Base-by-base conservation (phyloP, 805 yeast species). In the Yarrowia porcina region DNA sequence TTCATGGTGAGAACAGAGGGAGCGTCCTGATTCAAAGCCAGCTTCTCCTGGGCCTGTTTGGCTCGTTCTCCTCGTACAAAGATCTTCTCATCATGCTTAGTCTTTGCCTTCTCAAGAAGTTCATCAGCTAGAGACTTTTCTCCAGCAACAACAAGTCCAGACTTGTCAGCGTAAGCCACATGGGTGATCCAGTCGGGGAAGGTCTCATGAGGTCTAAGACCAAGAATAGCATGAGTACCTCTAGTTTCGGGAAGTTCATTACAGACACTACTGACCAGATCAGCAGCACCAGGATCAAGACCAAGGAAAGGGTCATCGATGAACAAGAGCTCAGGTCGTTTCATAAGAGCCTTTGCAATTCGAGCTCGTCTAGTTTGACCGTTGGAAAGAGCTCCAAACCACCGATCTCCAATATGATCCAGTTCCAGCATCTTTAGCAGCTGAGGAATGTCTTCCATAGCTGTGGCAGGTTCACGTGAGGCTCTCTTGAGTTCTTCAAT, bases 271-370 rank as follows among this genome's bases (percentile, higher is more conserved):
- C 90, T 82, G 18, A 93, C 89, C 8, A 81, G 74, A 1, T 73
- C 65, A 0, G 89, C 77, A 12, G 96, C 92, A 1, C 73, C 71
- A 0, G 96, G 94, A 69, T 93, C 99, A 17, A 93, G 77, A 0
- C 98, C 99, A 41, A 94, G 73, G 69, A 91, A 93, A 10, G 97
- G 97, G 69, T 94, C 98, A 72, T 94, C 98, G 18, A 93, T 79
- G 4, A 93, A 71, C 61, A 91, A 74, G 30, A 91, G 67, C 45
- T 78, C 76, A 0, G 97, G 96, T 33, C 81, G 76, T 47, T 78
- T 77, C 63, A 90, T 79, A 44, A 94, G 69, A 0, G 91, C 84
- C 65, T 82, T 81, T 0, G 97, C 98, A 27, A 94, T 75, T 65
- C 97, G 80, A 0, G 97, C 96, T 57, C 99, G 79, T 68, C 99